Evolutionary conservation across 192 early-diverging fungal genomes (phyloP), one percentile per base, ranked within the genome.

Genomic region (Kickxella alabastrina): DNA sequence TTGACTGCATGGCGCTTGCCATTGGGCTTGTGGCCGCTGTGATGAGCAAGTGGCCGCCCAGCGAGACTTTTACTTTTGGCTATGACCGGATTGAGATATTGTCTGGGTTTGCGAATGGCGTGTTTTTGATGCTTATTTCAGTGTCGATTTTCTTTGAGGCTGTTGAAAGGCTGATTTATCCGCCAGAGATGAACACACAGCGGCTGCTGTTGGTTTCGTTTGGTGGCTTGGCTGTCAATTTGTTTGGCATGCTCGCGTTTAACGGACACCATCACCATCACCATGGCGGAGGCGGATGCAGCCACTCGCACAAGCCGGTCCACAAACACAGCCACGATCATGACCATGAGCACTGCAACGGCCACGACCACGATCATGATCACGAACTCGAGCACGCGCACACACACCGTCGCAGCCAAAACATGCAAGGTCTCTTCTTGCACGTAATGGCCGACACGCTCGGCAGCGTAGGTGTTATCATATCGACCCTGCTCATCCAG

Each of bases 371-470:
- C 39, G 43, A 57, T 26, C 61, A 79, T 34, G 43, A 43, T 12
- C 61, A 75, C 25, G 39, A 39, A 21, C 65, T 68, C 26, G 38
- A 22, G 10, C 77, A 81, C 44, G 43, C 52, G 21, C 79, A 82
- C 43, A 57, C 65, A 10, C 81, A 87, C 44, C 67, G 57, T 47
- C 72, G 78, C 28, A 91, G 86, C 64, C 86, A 87, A n/a, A 88
- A 94, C 51, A 89, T 93, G 87, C 81, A 93, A 52, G 92, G 91
- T 29, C 90, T 98, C 36, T 98, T 95, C 56, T 68, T 98, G 28
- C 95, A 98, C 51, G 86, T 98, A 26, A 70, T 98, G 56, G 89
- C 92, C 6, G 95, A 98, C 66, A 92, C 95, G 2, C 75, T 98
- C 15, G 95, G 95, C 23, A 93, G 91, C 29, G 90, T 93, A 1